Conservation (phyloP, 805 yeast species). For the Blastobotrys chiropterorum region DNA sequence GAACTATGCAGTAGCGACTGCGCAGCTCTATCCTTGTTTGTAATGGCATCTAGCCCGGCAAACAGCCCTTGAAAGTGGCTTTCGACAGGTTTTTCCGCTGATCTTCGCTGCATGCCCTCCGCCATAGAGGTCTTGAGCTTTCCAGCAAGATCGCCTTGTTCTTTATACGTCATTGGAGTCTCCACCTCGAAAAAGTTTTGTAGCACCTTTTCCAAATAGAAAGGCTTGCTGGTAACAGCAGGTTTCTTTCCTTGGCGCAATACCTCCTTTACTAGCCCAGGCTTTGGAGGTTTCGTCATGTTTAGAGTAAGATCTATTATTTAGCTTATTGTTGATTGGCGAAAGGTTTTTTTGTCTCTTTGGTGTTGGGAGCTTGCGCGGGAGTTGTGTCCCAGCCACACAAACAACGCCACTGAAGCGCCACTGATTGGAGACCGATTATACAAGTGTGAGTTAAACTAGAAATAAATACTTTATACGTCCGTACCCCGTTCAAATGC, state of each 20-base stretch:
- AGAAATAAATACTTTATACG: conserved; percentile 3
- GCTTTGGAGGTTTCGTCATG: neutral
- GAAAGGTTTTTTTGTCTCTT: neutral
- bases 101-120: conserved; percentile 7
- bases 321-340: too few species aligned
- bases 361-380: neutral
- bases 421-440: neutral
- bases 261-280: neutral
- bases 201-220: neutral
- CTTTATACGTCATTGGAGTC: conserved; percentile 12
- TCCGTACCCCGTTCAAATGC: conserved; percentile 35
- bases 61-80: conserved; percentile 18
- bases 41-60: conserved; percentile 15
- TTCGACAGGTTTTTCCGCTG: conserved; percentile 11
- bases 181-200: conserved; percentile 7
- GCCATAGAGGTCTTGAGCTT: conserved; percentile 10
- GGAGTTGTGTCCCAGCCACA: neutral
- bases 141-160: conserved; percentile 11
- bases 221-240: neutral
- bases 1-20: neutral
- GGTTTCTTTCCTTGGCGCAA: neutral
- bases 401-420: neutral
- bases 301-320: too few species aligned
- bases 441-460: neutral
- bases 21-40: neutral